These are phyloP conservation scores for Carallia brachiata DNA, from an alignment of 345 rosid species.

Conservation along the genomic window DNA sequence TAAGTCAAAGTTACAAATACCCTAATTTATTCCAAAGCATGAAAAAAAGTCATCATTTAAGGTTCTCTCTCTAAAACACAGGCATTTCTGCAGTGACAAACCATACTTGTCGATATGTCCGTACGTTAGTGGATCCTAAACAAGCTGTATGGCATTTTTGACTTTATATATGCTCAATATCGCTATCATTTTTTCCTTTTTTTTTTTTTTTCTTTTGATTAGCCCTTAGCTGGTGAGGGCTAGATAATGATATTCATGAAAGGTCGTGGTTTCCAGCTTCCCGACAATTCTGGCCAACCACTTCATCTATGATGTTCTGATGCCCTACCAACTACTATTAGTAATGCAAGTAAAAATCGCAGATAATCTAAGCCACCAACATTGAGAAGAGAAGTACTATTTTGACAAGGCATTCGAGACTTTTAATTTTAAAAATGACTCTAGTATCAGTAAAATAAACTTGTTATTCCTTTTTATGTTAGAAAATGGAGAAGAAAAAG, in stretches of 20 bases:
- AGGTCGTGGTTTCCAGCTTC: slow-evolving; percentile 30
- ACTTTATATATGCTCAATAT: slow-evolving; percentile 3
- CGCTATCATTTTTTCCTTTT: slow-evolving; percentile 11
- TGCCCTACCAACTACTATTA: neutral
- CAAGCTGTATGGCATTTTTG: slow-evolving; percentile 19
- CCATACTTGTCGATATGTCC: neutral
- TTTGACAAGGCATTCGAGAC: no score
- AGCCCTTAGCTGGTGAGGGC: slow-evolving; percentile 17
- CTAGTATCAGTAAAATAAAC: no score
- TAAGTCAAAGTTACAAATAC: no score
- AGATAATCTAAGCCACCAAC: neutral
- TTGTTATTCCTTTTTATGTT: no score
- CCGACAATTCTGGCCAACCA: slow-evolving; percentile 4
- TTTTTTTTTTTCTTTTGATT: neutral
- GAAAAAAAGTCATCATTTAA: no score
- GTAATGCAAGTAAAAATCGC: neutral
- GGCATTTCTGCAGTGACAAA: neutral
- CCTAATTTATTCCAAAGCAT: no score
- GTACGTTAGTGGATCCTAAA: slow-evolving; percentile 10
- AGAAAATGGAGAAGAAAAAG: no score
- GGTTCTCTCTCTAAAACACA: no score
- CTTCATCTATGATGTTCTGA: slow-evolving; percentile 1
- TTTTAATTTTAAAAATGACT: no score
- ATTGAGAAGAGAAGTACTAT: no score
- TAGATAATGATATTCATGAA: slow-evolving; percentile 10